Percentiles rank a stretch among this genome's conserved stretches.
Evolutionary conservation across 352 stramenopile genomes (phyloP).

Genomic region (Phytophthora capsici): DNA sequence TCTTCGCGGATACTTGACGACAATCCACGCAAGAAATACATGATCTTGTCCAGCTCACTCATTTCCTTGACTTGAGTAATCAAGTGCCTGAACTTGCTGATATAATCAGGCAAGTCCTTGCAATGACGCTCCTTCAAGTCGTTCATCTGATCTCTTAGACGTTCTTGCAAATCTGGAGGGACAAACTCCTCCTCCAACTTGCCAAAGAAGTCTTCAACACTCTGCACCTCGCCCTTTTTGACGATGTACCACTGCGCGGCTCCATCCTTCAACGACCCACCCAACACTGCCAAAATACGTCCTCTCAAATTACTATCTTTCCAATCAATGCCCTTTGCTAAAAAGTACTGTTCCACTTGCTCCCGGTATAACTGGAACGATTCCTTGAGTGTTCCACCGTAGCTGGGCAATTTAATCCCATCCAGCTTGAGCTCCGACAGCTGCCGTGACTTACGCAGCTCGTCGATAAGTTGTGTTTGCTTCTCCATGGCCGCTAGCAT

Average conservation of each 20-base stretch:
- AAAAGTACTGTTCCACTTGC: conserved; percentile 22
- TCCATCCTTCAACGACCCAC: conserved; percentile 17
- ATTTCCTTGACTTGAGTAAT: conserved; percentile 24
- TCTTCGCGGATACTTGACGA: conserved; percentile 9
- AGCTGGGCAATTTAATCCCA: not conserved
- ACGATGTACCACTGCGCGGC: conserved; percentile 21
- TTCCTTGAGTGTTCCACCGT: not conserved
- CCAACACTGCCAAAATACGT: conserved; percentile 11
- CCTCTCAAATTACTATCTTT: conserved; percentile 10
- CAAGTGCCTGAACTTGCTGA: conserved; percentile 7
- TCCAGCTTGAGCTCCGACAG: too few species aligned
- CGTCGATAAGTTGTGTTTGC: too few species aligned
- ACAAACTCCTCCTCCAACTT: conserved; percentile 16
- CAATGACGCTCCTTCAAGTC: conserved; percentile 11
- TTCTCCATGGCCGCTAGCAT: too few species aligned
- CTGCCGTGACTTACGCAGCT: too few species aligned
- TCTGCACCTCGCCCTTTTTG: conserved; percentile 13
- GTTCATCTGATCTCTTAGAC: conserved; percentile 15
- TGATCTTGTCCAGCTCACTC: conserved; percentile 19
- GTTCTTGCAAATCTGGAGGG: conserved; percentile 16
- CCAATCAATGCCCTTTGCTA: conserved; percentile 16
- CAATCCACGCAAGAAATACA: conserved; percentile 6
- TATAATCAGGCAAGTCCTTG: conserved; percentile 13
- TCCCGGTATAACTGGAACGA: conserved; percentile 4
- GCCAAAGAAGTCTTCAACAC: conserved; percentile 19